These are phyloP conservation scores for Mortierella sp. DNA, from an alignment of 371 early-diverging fungal genomes.

Conservation along the genomic window DNA sequence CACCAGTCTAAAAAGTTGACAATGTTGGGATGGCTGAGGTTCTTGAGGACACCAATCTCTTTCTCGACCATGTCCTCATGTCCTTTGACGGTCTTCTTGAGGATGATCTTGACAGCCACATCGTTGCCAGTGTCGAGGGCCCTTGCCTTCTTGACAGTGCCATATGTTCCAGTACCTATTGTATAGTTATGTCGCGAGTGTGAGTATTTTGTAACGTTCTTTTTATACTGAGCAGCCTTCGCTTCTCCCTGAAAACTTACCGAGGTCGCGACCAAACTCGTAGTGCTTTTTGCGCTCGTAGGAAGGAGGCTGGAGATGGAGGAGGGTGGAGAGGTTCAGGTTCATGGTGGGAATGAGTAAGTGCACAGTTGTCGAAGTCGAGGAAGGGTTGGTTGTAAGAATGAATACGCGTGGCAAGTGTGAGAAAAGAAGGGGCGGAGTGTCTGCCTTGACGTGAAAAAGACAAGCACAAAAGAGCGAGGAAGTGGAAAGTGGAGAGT, in stretches of 20 bases:
- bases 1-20: conserved; percentile 87
- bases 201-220: not conserved
- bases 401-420: not conserved
- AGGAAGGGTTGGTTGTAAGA: not conserved
- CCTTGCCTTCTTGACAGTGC: conserved; percentile 77
- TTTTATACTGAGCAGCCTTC: not conserved
- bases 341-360: conserved; percentile 29
- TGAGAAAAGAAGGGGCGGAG: not conserved
- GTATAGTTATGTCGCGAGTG: not conserved
- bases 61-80: conserved; percentile 82
- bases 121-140: conserved; percentile 67
- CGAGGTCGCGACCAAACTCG: conserved; percentile 71
- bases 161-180: conserved; percentile 81
- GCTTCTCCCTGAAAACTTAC: conserved; percentile 49
- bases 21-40: conserved; percentile 85
- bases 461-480: not conserved
- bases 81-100: conserved; percentile 74
- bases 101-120: conserved; percentile 88
- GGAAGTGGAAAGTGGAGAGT: not conserved
- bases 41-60: conserved; percentile 78
- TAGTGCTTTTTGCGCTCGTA: conserved; percentile 80
- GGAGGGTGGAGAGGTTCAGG: conserved; percentile 43
- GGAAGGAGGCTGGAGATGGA: conserved; percentile 71
- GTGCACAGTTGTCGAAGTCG: not conserved
- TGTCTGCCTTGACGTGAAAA: not conserved